These are phyloP conservation scores for Heliamphora pulchella DNA, from an alignment of 179 eudicot genomes.

Conservation along the genomic window DNA sequence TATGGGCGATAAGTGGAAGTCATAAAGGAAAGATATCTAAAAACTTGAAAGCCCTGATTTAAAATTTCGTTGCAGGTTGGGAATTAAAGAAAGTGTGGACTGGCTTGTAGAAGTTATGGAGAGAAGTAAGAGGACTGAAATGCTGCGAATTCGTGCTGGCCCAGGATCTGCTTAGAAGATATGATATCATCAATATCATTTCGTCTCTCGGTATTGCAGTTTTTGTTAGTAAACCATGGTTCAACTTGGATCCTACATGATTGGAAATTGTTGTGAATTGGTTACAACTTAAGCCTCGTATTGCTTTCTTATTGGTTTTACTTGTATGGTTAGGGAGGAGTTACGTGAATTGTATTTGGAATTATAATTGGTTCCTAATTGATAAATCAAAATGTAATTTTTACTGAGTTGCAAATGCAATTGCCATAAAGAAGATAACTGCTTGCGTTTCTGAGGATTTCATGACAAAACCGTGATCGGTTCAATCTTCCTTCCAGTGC, in stretches of 20 bases:
- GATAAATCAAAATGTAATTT: not conserved
- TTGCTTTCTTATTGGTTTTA: not conserved
- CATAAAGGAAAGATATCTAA: too few species aligned
- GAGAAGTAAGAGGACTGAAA: conserved; percentile 88
- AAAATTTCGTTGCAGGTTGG: conserved; percentile 50
- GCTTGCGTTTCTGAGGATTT: too few species aligned
- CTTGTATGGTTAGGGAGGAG: not conserved
- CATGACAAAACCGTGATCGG: too few species aligned
- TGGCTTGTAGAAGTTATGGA: conserved; percentile 96
- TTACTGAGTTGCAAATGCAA: too few species aligned
- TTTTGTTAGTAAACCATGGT: conserved; percentile 10
- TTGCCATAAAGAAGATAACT: too few species aligned
- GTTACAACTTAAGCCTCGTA: not conserved
- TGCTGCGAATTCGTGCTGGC: conserved; percentile 62
- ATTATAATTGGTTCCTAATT: not conserved
- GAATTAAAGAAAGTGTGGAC: conserved; percentile 79
- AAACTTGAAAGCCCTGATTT: not conserved
- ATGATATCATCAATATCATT: not conserved
- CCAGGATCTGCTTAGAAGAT: conserved; percentile 25
- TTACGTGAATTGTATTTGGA: not conserved
- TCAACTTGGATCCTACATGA: not conserved
- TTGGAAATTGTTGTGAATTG: conserved; percentile 4
- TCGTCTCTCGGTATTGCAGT: not conserved
- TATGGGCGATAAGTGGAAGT: too few species aligned
- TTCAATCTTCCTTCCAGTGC: too few species aligned